These are phyloP conservation scores for Vanrija sp. DNA, from an alignment of 1,284 basidiomycete species.

Conservation along the genomic window DNA sequence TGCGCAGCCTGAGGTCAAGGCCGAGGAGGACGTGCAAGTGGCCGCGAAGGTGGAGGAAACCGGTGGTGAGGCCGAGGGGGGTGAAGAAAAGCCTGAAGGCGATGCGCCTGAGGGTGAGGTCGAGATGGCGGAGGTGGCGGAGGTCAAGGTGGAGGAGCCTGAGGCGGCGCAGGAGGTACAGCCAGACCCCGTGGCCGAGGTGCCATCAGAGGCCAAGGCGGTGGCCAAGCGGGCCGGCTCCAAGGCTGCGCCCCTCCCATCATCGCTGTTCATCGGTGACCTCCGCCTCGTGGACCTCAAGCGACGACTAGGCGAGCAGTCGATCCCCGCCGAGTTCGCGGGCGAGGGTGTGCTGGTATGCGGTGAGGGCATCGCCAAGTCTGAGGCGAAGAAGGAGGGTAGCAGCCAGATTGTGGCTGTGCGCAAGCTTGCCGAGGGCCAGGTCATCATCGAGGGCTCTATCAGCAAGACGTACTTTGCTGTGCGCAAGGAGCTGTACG, in stretches of 20 bases:
- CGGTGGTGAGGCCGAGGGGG: background rate
- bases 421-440: slow-evolving; percentile 74
- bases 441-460: slow-evolving; percentile 81
- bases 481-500: slow-evolving; percentile 82
- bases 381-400: slow-evolving; percentile 54
- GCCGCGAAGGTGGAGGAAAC: background rate
- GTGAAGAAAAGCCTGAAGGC: background rate
- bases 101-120: background rate
- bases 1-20: slow-evolving; percentile 21
- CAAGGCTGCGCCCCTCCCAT: slow-evolving; percentile 62
- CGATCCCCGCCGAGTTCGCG: slow-evolving; percentile 82
- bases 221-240: slow-evolving; percentile 47
- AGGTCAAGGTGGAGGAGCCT: background rate
- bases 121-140: background rate
- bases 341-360: slow-evolving; percentile 95
- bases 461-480: slow-evolving; percentile 83
- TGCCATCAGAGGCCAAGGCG: background rate
- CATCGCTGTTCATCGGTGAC: slow-evolving; percentile 93
- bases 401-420: slow-evolving; percentile 71
- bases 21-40: slow-evolving; percentile 3
- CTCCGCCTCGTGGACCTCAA: slow-evolving; percentile 84
- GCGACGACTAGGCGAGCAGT: slow-evolving; percentile 64
- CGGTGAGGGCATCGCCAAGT: slow-evolving; percentile 61
- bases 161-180: slow-evolving; percentile 4
- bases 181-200: background rate